Evolutionary conservation across 176 grass and related monocot species (phyloP), one percentile per base, ranked within the genome.

Genomic region (Musa acuminata): DNA sequence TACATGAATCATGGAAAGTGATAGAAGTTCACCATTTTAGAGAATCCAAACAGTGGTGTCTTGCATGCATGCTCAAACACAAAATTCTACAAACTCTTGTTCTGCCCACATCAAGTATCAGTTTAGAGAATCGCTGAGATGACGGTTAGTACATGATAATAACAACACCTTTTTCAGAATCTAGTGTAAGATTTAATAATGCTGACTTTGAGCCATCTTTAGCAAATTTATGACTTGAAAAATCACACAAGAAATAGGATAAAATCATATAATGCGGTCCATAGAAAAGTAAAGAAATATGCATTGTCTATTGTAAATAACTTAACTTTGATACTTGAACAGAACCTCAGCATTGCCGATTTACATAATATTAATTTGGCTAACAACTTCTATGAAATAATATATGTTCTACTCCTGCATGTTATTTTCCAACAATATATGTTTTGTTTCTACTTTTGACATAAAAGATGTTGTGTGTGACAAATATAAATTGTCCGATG

Each of bases 151-250:
- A 49, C 26, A 52, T 72, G 35, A 66, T 78, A 73, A 73, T 78
- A 49, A n/a, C 64, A 65, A 67, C 65, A 91, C 90, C 94, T 93
- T 93, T 35, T 71, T 93, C 87, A 51, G 92, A 77, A 77, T 93
- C 94, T 85, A 93, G 87, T 54, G 84, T 93, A 80, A 98, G 88
- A 77, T 93, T 98, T 75, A 98, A 75, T 68, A 98, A 82, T 82
- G 86, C 78, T 80, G 85, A 86, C 82, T 93, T 93, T 55, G 84
- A 87, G 75, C 90, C 90, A 87, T 98, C 94, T 80, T 98, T 98
- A 29, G 83, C 93, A 72, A 98, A 88, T 71, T 98, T 98, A 76
- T 93, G 90, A 79, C 88, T 90, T 98, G 54, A 58, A 81, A 75
- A 59, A 25, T 35, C 29, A 35, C 11, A 84, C 17, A 78, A 48